A percentile compares a stretch with the other conserved stretches of the same genome.
Conservation (phyloP, 1,284 basidiomycete genomes). For the Austroboletus niveus region DNA sequence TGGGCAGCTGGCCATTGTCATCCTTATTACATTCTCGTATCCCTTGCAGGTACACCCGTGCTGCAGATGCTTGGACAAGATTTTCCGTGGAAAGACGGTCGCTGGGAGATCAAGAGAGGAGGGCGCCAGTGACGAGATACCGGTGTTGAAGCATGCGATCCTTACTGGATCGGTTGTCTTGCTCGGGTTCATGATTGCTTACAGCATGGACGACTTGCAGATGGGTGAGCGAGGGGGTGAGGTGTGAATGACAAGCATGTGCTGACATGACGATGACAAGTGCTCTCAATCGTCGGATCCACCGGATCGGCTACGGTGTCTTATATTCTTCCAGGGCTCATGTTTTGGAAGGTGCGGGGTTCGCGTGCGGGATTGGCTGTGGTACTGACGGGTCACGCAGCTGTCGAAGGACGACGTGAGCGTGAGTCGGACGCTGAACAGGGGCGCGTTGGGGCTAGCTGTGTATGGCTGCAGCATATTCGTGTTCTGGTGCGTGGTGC, state of each 20-base stretch:
- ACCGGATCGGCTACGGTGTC: constrained; percentile 97
- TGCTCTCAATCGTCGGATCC: constrained; percentile 94
- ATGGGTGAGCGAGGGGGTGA: constrained; percentile 56
- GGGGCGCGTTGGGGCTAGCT: constrained; percentile 65
- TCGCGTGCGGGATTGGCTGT: constrained; percentile 8
- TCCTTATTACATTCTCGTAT: constrained; percentile 89
- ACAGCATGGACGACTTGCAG: constrained; percentile 80
- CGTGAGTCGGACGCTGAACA: constrained; percentile 55
- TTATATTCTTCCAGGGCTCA: constrained; percentile 91
- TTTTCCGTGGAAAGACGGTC: constrained; percentile 55
- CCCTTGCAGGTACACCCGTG: constrained; percentile 94
- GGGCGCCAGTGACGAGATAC: constrained; percentile 60
- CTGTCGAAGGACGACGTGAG: constrained; percentile 70
- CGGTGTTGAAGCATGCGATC: constrained; percentile 66
- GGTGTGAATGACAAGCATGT: constrained; percentile 7
- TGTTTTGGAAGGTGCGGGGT: constrained; percentile 72
- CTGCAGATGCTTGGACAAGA: constrained; percentile 89
- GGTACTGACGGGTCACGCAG: constrained; percentile 38
- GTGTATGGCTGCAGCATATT: constrained; percentile 82
- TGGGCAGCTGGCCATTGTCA: constrained; percentile 90
- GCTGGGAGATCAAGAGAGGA: constrained; percentile 43
- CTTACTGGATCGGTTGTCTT: constrained; percentile 75
- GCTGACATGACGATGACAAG: constrained; percentile 40
- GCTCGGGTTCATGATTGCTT: constrained; percentile 75
- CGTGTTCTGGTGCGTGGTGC: constrained; percentile 74